phyloP scores from a whole-genome alignment of 1,284 basidiomycete genomes.

The Cryptococcus sp. region DNA sequence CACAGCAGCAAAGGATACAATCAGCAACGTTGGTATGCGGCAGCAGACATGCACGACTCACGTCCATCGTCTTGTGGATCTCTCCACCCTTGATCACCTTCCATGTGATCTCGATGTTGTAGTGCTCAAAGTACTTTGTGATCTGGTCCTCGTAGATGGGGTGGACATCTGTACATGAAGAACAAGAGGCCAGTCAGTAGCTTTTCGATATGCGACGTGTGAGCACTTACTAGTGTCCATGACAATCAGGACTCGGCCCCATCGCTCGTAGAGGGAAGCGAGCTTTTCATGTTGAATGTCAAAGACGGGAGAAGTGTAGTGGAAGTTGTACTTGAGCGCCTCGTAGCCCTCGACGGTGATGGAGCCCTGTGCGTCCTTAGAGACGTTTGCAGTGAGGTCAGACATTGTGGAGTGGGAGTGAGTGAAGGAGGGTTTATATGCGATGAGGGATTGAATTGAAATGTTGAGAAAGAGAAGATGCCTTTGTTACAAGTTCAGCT shows the following conservation, averaged over 20 bases:
- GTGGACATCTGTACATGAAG: constrained; percentile 27
- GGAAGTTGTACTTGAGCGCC: constrained; percentile 52
- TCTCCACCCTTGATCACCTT: constrained; percentile 56
- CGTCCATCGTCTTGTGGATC: constrained; percentile 55
- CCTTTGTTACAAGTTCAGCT: background rate
- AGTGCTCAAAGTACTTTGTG: constrained; percentile 48
- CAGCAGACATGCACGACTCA: constrained; percentile 19
- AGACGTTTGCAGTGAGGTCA: constrained; percentile 52
- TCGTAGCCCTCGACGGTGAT: constrained; percentile 46
- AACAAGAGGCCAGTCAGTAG: background rate
- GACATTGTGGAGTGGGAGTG: constrained; percentile 32
- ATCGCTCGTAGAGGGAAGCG: constrained; percentile 53
- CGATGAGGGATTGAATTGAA: constrained; percentile 7
- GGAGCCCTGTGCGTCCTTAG: constrained; percentile 38
- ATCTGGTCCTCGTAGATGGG: constrained; percentile 42
- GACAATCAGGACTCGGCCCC: constrained; percentile 54
- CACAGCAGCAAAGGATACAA: background rate
- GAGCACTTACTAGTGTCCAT: constrained; percentile 51
- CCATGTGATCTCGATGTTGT: constrained; percentile 53
- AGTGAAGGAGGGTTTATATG: background rate
- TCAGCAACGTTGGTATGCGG: background rate
- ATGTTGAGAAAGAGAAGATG: constrained; percentile 6
- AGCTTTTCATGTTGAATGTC: constrained; percentile 52
- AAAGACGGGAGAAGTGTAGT: constrained; percentile 54
- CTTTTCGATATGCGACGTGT: background rate